phyloP scores from a whole-genome alignment of 2,329 filamentous ascomycete species.

The Pseudogymnoascus sp. region DNA sequence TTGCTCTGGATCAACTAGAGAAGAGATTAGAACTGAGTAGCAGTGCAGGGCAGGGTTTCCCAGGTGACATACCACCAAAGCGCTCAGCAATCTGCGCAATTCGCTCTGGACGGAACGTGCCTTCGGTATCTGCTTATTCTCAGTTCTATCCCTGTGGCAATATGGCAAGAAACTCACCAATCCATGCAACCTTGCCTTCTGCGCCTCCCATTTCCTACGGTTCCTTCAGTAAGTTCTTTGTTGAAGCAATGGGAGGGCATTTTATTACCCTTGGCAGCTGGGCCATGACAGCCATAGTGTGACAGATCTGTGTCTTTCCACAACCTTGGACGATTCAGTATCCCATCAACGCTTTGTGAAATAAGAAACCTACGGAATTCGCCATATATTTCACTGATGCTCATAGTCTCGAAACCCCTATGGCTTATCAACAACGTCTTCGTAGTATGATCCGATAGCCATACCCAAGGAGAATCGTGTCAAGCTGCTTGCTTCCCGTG shows the following conservation, averaged over 20 bases:
- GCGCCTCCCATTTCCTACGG: constrained; percentile 54
- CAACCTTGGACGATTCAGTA: constrained; percentile 37
- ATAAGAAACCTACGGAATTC: constrained; percentile 42
- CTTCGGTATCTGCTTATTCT: constrained; percentile 45
- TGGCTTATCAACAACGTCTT: background rate
- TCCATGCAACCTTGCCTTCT: constrained; percentile 63
- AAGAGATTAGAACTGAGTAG: constrained; percentile 15
- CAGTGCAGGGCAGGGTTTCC: background rate
- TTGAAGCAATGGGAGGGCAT: background rate
- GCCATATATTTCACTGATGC: constrained; percentile 59
- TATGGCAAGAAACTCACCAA: constrained; percentile 39
- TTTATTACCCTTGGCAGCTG: constrained; percentile 41
- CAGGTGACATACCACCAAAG: constrained; percentile 42
- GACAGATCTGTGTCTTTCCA: constrained; percentile 64
- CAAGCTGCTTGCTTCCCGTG: constrained; percentile 64
- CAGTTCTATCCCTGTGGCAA: background rate
- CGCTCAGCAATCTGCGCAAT: constrained; percentile 62
- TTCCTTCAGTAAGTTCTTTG: constrained; percentile 6
- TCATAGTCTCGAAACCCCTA: constrained; percentile 64
- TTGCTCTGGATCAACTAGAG: constrained; percentile 46
- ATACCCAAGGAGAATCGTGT: constrained; percentile 57
- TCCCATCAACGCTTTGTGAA: background rate
- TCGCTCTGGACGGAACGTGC: constrained; percentile 61
- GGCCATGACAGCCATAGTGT: constrained; percentile 62
- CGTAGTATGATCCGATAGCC: constrained; percentile 7